Evolutionary conservation across 2,329 filamentous ascomycete species (phyloP).

Genomic region (Alternaria gaisen): DNA sequence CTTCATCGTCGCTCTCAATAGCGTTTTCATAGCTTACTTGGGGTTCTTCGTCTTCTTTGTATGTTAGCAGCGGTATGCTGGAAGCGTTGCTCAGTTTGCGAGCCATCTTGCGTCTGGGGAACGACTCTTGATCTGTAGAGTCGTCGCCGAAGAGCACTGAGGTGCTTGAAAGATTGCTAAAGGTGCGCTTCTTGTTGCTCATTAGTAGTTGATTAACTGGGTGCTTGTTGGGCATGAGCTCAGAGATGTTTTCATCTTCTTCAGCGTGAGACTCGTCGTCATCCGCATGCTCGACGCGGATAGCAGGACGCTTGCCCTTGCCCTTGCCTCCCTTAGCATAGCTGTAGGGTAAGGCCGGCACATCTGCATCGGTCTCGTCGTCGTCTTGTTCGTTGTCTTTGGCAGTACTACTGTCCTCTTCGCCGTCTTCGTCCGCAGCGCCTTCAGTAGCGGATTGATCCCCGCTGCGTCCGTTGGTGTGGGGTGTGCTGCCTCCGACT

Average conservation of each 20-base stretch:
- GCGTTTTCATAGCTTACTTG: conserved; percentile 45
- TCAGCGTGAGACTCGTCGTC: conserved; percentile 42
- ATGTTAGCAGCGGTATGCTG: conserved; percentile 48
- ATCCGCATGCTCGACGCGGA: conserved; percentile 46
- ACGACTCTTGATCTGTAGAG: conserved; percentile 39
- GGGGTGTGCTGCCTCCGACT: conserved; percentile 29
- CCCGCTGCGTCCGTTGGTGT: conserved; percentile 35
- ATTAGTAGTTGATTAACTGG: conserved; percentile 39
- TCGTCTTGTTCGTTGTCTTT: conserved; percentile 42
- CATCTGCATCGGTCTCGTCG: conserved; percentile 49
- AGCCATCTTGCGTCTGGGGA: conserved; percentile 51
- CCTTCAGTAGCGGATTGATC: conserved; percentile 42
- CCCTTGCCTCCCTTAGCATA: conserved; percentile 45
- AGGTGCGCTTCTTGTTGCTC: conserved; percentile 51
- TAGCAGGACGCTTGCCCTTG: conserved; percentile 48
- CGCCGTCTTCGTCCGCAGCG: conserved; percentile 45
- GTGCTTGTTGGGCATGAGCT: conserved; percentile 39
- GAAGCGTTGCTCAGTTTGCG: conserved; percentile 47
- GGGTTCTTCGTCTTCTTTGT: conserved; percentile 37
- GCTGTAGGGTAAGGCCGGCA: conserved; percentile 45
- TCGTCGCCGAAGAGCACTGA: conserved; percentile 50
- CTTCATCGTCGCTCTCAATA: conserved; percentile 54
- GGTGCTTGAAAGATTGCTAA: conserved; percentile 51
- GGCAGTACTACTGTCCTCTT: conserved; percentile 44
- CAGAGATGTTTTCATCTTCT: conserved; percentile 41